A percentile compares a stretch with the other conserved stretches of the same genome.
These are phyloP conservation scores for Neoascochyta sp. DNA, from an alignment of 2,329 filamentous ascomycete genomes.

Conservation along the genomic window DNA sequence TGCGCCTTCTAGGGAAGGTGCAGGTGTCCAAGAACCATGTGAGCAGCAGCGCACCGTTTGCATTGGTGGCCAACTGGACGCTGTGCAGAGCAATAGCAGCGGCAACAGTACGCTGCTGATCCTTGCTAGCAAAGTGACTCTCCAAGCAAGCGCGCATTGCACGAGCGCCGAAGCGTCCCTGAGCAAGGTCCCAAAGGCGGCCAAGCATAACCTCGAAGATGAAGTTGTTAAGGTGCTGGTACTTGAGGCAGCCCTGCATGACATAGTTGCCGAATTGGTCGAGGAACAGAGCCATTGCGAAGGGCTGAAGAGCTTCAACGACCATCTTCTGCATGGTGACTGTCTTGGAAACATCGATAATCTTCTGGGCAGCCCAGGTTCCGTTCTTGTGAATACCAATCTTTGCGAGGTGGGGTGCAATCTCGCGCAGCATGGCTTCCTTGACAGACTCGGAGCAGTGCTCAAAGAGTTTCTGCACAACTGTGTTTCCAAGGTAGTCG, in stretches of 20 bases:
- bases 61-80: conserved; percentile 91
- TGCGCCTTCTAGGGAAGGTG: conserved; percentile 87
- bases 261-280: conserved; percentile 99
- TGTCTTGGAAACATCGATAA: conserved; percentile 92
- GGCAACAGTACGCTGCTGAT: conserved; percentile 92
- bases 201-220: conserved; percentile 97
- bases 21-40: conserved; percentile 99
- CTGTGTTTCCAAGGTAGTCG: conserved; percentile 96
- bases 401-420: conserved; percentile 87
- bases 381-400: conserved; percentile 99
- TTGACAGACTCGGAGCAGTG: conserved; percentile 88
- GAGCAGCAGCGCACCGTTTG: conserved; percentile 86
- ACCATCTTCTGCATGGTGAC: conserved; percentile 79
- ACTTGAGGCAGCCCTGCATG: conserved; percentile 91
- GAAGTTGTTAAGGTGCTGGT: conserved; percentile 86
- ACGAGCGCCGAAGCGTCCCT: conserved; percentile 89
- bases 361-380: conserved; percentile 98
- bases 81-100: conserved; percentile 95
- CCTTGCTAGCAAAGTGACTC: conserved; percentile 90
- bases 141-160: conserved; percentile 97
- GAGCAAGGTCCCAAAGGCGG: conserved; percentile 87
- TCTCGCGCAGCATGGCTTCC: conserved; percentile 84
- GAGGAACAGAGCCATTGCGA: conserved; percentile 86
- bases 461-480: conserved; percentile 98
- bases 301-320: conserved; percentile 77